phyloP scores from a whole-genome alignment of 78 protist genomes.

The Cavenderia fasciculata region DNA sequence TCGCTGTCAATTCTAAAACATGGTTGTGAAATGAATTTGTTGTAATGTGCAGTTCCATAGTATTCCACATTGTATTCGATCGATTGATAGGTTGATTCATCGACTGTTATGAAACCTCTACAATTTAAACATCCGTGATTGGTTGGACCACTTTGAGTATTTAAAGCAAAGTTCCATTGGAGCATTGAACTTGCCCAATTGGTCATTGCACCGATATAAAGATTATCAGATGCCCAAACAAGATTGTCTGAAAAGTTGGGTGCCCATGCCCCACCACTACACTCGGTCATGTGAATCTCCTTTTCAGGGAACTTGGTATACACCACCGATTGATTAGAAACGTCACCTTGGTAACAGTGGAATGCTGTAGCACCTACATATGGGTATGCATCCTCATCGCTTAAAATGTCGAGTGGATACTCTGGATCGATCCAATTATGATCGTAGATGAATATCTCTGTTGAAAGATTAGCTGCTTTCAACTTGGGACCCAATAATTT shows the following conservation, averaged over 20 bases:
- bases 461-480: background rate
- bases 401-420: background rate
- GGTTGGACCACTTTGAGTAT: constrained; percentile 6
- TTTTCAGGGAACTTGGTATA: background rate
- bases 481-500: constrained; percentile 8
- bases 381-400: background rate
- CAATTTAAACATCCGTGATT: background rate
- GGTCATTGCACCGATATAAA: constrained; percentile 5
- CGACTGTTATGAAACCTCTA: background rate
- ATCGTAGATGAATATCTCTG: constrained; percentile 11
- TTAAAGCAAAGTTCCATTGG: constrained; percentile 3
- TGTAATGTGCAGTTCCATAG: constrained; percentile 5
- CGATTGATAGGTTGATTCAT: background rate
- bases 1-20: background rate
- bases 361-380: constrained; percentile 4
- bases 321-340: background rate
- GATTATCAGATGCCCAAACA: background rate
- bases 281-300: constrained; percentile 21
- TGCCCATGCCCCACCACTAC: constrained; percentile 2
- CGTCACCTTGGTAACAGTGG: constrained; percentile 15
- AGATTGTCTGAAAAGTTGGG: background rate
- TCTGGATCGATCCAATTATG: constrained; percentile 4
- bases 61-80: background rate
- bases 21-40: background rate
- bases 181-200: constrained; percentile 12